Conservation (phyloP, 352 stramenopile species). For the Pythium inflatum region DNA sequence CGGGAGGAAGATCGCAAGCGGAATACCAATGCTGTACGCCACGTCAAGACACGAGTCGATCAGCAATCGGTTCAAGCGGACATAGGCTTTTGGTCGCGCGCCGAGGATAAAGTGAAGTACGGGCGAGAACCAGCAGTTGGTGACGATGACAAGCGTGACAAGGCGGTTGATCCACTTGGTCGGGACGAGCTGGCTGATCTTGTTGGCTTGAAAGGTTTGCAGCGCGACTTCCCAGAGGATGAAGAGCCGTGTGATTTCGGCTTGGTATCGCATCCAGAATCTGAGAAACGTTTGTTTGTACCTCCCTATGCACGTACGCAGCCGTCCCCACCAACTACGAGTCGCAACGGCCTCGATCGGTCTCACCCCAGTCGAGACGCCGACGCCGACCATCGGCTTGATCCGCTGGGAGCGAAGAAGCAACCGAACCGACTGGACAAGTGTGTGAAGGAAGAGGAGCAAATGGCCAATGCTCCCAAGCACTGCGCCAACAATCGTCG, state of each 20-base stretch:
- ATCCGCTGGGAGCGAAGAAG: too few relatives aligned
- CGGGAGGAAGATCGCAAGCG: conserved; percentile 20
- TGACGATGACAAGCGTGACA: conserved; percentile 4
- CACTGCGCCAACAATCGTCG: too few relatives aligned
- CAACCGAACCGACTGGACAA: too few relatives aligned
- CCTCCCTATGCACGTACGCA: too few relatives aligned
- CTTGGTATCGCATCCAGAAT: background rate
- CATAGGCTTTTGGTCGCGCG: background rate
- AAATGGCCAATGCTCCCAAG: too few relatives aligned
- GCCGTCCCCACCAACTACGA: too few relatives aligned
- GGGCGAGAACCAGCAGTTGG: conserved; percentile 25
- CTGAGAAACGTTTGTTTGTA: too few relatives aligned
- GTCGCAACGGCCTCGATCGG: too few relatives aligned
- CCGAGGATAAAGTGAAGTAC: background rate
- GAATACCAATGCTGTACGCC: conserved; percentile 13
- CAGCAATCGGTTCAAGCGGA: background rate
- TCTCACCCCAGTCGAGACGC: too few relatives aligned
- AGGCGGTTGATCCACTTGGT: conserved; percentile 26
- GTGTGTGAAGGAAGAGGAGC: too few relatives aligned
- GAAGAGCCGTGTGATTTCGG: background rate
- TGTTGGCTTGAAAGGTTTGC: conserved; percentile 21
- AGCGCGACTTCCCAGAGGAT: conserved; percentile 15
- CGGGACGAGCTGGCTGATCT: conserved; percentile 15
- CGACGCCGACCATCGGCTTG: too few relatives aligned
- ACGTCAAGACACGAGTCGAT: conserved; percentile 7